Percentiles rank a stretch among this genome's conserved stretches.
These are phyloP conservation scores for Claviceps pusilla DNA, from an alignment of 2,329 filamentous ascomycete species.

Conservation along the genomic window DNA sequence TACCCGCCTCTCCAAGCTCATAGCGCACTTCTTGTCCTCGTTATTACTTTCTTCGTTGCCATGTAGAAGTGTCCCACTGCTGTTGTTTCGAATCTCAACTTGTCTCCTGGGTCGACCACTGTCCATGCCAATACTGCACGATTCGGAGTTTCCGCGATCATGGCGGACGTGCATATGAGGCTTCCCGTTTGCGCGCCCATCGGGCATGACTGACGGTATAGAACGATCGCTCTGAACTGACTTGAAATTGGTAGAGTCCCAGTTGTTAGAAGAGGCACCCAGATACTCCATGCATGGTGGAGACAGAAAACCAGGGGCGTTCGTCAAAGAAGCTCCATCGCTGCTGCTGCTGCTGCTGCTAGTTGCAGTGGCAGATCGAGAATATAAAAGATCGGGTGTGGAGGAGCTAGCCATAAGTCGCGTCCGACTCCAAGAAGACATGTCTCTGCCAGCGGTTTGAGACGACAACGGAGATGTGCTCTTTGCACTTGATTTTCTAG, in stretches of 20 bases:
- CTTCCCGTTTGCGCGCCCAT: slow-evolving; percentile 1
- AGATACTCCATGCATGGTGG: slow-evolving; percentile 27
- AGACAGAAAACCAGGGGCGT: slow-evolving; percentile 34
- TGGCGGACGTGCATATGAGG: slow-evolving; percentile 23
- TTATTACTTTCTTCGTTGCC: slow-evolving; percentile 17
- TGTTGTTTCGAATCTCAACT: slow-evolving; percentile 24
- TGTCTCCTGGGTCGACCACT: slow-evolving; percentile 45
- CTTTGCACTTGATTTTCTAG: slow-evolving; percentile 28
- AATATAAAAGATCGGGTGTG: slow-evolving; percentile 24
- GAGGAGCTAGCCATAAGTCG: slow-evolving; percentile 25
- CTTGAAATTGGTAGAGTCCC: slow-evolving; percentile 18
- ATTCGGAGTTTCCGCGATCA: slow-evolving; percentile 38
- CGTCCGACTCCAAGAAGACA: slow-evolving; percentile 30
- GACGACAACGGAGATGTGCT: slow-evolving; percentile 26
- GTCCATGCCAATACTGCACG: slow-evolving; percentile 40
- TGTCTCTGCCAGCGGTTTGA: slow-evolving; percentile 28
- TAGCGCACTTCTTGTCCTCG: slow-evolving; percentile 22
- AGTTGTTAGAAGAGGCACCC: slow-evolving; percentile 28
- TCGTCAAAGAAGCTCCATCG: slow-evolving; percentile 20
- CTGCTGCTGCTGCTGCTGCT: slow-evolving; percentile 1
- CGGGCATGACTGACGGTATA: slow-evolving; percentile 6
- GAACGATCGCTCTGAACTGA: not conserved
- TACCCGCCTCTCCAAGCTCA: slow-evolving; percentile 38
- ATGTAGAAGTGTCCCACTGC: slow-evolving; percentile 21
- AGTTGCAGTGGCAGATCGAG: slow-evolving; percentile 26